A percentile compares a stretch with the other conserved stretches of the same genome.
phyloP scores from a whole-genome alignment of 768 basidiomycete genomes.

The Hericium erinaceus region DNA sequence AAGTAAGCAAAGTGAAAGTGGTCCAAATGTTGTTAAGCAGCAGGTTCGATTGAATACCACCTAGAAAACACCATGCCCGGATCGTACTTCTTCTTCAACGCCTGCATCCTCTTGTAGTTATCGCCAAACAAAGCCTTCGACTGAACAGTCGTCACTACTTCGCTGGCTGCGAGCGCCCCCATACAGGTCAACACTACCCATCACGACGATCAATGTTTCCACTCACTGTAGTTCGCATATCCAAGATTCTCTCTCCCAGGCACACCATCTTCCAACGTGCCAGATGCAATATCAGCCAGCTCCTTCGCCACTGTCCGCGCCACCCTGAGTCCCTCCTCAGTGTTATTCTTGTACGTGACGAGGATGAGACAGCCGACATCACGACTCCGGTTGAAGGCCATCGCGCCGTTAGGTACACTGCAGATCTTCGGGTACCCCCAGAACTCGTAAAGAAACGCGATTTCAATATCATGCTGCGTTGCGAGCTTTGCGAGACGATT shows the following conservation, averaged over 20 bases:
- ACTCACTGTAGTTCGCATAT: conserved; percentile 14
- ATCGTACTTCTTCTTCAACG: conserved; percentile 27
- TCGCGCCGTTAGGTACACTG: conserved; percentile 5
- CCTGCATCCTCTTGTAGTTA: conserved; percentile 29
- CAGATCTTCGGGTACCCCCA: not conserved
- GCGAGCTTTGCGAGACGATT: not conserved
- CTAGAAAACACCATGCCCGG: conserved; percentile 25
- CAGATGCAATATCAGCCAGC: not conserved
- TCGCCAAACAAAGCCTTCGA: conserved; percentile 24
- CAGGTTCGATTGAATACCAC: conserved; percentile 25
- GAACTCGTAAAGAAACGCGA: not conserved
- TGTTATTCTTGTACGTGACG: not conserved
- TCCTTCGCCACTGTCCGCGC: conserved; percentile 17
- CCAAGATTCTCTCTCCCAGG: conserved; percentile 1
- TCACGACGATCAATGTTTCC: not conserved
- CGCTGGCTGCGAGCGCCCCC: conserved; percentile 15
- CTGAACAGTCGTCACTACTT: conserved; percentile 10
- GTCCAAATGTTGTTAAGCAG: not conserved
- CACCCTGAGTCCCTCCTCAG: conserved; percentile 20
- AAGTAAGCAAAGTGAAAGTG: too few relatives aligned
- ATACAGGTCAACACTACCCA: not conserved
- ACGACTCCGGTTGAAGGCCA: not conserved
- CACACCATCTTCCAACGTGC: not conserved
- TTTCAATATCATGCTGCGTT: not conserved
- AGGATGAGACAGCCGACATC: not conserved